Percentiles rank a stretch among this genome's conserved stretches.
These are phyloP conservation scores for Erodium moschatum DNA, from an alignment of 441 rosid species.

Conservation along the genomic window DNA sequence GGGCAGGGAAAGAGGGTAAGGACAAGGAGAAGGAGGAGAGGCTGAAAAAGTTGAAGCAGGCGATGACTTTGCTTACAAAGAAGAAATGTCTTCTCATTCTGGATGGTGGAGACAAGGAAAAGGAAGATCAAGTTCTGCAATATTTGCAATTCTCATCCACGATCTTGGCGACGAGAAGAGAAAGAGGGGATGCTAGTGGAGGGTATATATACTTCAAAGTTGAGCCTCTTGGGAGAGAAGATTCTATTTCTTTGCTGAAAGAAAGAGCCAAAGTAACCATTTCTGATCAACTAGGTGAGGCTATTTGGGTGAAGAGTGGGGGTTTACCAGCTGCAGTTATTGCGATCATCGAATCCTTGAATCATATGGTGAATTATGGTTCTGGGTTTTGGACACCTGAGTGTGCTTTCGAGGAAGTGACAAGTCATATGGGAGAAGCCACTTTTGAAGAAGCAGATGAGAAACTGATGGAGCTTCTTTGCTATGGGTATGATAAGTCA, in stretches of 20 bases:
- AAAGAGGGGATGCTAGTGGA: not conserved
- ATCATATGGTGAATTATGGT: not conserved
- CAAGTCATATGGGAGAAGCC: not conserved
- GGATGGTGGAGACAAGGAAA: constrained; percentile 27
- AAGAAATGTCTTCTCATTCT: constrained; percentile 28
- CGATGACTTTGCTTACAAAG: constrained; percentile 9
- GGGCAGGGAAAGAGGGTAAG: constrained; percentile 5
- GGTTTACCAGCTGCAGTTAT: constrained; percentile 26
- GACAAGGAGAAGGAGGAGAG: not conserved
- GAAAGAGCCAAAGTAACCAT: constrained; percentile 2
- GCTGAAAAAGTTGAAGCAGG: constrained; percentile 14
- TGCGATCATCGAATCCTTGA: constrained; percentile 31
- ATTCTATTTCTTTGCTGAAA: constrained; percentile 17
- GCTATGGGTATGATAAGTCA: constrained; percentile 18
- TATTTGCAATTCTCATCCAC: constrained; percentile 5
- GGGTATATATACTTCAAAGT: constrained; percentile 1
- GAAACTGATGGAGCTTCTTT: not conserved
- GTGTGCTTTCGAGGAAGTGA: constrained; percentile 16
- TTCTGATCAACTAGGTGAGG: not conserved
- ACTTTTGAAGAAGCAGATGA: constrained; percentile 6
- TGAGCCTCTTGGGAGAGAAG: constrained; percentile 1
- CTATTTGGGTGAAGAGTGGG: constrained; percentile 20
- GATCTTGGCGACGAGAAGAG: constrained; percentile 27
- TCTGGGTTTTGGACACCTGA: constrained; percentile 5
- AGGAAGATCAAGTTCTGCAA: constrained; percentile 10